Conservation (phyloP, 257 asterid species). For the Solanum dulcamara region DNA sequence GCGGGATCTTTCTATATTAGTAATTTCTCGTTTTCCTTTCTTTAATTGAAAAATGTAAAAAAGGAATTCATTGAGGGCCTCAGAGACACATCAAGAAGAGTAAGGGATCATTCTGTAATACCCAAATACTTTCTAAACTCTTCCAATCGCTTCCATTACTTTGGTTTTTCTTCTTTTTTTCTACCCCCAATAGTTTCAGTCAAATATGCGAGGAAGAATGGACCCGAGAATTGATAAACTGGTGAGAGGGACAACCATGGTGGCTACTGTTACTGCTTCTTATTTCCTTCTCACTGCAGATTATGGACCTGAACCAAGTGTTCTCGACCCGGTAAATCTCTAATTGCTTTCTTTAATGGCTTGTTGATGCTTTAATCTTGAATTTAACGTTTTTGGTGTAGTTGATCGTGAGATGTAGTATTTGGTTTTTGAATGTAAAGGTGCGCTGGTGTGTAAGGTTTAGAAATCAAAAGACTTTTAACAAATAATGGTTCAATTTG, state of each 20-base stretch:
- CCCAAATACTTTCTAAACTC: not conserved
- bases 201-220: constrained; percentile 12
- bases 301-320: constrained; percentile 70
- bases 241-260: constrained; percentile 69
- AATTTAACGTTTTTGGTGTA: not conserved
- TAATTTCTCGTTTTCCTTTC: too few species aligned
- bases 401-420: not conserved
- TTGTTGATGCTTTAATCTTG: not conserved
- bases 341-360: not conserved
- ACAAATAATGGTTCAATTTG: not conserved
- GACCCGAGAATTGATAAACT: constrained; percentile 57
- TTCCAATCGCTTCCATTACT: not conserved
- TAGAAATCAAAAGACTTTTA: not conserved
- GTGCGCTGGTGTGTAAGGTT: not conserved
- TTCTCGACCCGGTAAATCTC: constrained; percentile 61
- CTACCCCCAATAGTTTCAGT: not conserved
- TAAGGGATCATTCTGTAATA: not conserved
- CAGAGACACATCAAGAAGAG: not conserved
- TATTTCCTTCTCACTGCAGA: constrained; percentile 88
- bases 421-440: too few species aligned
- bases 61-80: not conserved
- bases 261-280: constrained; percentile 69
- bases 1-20: not conserved
- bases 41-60: not conserved
- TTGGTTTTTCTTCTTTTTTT: not conserved